Percentiles rank a stretch among this genome's conserved stretches.
Conservation (phyloP, 169 alveolate genomes). For the Cryptosporidium xiaoi region DNA sequence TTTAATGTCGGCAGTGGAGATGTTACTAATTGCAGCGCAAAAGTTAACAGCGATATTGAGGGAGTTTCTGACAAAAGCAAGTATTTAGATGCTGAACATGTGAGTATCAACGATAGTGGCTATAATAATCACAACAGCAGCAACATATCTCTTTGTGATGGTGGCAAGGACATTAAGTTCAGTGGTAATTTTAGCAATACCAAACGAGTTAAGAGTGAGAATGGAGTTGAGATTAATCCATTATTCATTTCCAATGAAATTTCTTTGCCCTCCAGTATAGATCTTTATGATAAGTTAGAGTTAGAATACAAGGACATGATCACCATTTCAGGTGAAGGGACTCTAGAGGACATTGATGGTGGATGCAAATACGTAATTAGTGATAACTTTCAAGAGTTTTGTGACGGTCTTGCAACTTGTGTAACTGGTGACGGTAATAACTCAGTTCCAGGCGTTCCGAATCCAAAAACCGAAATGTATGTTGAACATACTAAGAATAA, state of each 20-base stretch:
- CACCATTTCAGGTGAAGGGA: slow-evolving; percentile 2
- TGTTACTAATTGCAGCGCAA: too few species aligned
- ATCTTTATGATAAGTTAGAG: slow-evolving; percentile 32
- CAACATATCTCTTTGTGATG: slow-evolving; percentile 40
- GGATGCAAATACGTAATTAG: neutral
- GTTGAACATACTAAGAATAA: neutral
- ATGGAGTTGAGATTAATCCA: neutral
- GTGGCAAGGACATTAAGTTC: neutral
- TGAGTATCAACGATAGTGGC: neutral
- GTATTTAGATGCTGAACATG: slow-evolving; percentile 14
- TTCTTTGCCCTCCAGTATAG: slow-evolving; percentile 35
- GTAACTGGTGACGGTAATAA: neutral
- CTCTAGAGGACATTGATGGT: neutral
- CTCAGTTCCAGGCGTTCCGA: neutral
- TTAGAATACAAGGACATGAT: slow-evolving; percentile 1
- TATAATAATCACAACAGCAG: neutral
- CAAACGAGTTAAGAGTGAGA: too few species aligned
- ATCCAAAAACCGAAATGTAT: too few species aligned
- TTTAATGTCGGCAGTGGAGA: slow-evolving; percentile 12
- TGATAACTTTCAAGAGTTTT: neutral
- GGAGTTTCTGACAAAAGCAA: neutral
- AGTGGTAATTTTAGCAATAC: too few species aligned
- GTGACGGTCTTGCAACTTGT: neutral
- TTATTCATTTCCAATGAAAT: neutral
- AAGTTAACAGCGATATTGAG: neutral